Evolutionary conservation across 345 rosid species (phyloP).

Genomic region (Euphorbia tirucalli): DNA sequence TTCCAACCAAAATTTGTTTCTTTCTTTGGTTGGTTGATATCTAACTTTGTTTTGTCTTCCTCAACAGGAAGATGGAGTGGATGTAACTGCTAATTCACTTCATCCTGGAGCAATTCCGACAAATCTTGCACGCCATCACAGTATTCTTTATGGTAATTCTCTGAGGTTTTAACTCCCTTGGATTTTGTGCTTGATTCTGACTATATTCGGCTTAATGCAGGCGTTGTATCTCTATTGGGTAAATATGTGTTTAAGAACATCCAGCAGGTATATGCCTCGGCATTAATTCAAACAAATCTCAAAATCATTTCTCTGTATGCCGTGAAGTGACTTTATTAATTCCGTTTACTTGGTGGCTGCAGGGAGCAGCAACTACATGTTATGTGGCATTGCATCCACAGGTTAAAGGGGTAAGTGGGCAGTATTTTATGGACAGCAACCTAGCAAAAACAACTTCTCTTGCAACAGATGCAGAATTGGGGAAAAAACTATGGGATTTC

Average conservation of each 20-base stretch:
- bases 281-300: not conserved
- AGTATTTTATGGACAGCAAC: conserved; percentile 52
- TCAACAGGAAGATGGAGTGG: conserved; percentile 52
- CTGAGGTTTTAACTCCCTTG: not conserved
- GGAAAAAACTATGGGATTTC: conserved; percentile 52
- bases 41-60: not conserved
- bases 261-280: conserved; percentile 40
- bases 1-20: no score
- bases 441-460: conserved; percentile 35
- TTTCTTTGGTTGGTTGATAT: not conserved
- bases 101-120: conserved; percentile 68
- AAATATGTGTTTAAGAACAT: conserved; percentile 40
- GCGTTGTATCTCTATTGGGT: conserved; percentile 31
- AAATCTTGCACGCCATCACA: conserved; percentile 42
- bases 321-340: not conserved
- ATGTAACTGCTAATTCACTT: conserved; percentile 61
- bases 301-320: not conserved
- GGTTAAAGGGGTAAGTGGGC: conserved; percentile 46
- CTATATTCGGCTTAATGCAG: conserved; percentile 32
- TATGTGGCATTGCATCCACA: conserved; percentile 65
- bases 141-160: conserved; percentile 39
- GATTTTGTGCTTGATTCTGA: not conserved
- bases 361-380: conserved; percentile 82
- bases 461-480: conserved; percentile 45
- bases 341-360: conserved; percentile 2